Conservation (phyloP, 179 eudicot genomes). For the Nepenthes alata region DNA sequence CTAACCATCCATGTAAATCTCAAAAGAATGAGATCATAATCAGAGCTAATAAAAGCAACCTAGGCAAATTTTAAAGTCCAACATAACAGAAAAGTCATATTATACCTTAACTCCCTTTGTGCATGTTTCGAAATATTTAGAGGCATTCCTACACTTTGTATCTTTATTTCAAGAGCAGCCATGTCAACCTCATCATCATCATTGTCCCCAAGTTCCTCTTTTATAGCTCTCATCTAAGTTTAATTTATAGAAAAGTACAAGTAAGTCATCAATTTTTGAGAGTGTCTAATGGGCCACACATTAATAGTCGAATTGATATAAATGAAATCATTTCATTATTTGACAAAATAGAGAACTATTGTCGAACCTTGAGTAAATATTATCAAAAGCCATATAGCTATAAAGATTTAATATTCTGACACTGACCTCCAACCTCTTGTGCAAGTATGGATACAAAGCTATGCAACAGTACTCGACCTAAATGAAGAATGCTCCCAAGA, state of each 20-base stretch:
- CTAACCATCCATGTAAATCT: background rate
- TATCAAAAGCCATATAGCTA: too few relatives aligned
- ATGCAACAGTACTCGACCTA: too few relatives aligned
- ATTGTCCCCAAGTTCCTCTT: slow-evolving; percentile 99
- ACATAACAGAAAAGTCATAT: background rate
- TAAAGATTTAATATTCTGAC: too few relatives aligned
- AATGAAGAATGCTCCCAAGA: too few relatives aligned
- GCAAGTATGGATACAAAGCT: too few relatives aligned
- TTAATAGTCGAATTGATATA: too few relatives aligned
- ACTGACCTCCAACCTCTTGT: too few relatives aligned
- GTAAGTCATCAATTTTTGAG: background rate
- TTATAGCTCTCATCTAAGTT: slow-evolving; percentile 88
- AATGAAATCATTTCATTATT: too few relatives aligned
- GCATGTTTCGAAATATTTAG: slow-evolving; percentile 95
- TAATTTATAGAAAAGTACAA: slow-evolving; percentile 8
- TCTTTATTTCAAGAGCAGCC: slow-evolving; percentile 85
- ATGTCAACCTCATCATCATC: slow-evolving; percentile 97
- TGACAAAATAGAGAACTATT: too few relatives aligned
- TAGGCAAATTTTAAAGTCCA: background rate
- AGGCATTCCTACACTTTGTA: slow-evolving; percentile 96
- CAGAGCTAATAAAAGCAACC: background rate
- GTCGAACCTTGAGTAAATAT: too few relatives aligned
- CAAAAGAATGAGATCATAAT: background rate
- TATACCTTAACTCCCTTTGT: slow-evolving; percentile 83
- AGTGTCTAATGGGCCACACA: too few relatives aligned